These are phyloP conservation scores for Malus hybrid DNA, from an alignment of 331 rosid species.

Conservation along the genomic window DNA sequence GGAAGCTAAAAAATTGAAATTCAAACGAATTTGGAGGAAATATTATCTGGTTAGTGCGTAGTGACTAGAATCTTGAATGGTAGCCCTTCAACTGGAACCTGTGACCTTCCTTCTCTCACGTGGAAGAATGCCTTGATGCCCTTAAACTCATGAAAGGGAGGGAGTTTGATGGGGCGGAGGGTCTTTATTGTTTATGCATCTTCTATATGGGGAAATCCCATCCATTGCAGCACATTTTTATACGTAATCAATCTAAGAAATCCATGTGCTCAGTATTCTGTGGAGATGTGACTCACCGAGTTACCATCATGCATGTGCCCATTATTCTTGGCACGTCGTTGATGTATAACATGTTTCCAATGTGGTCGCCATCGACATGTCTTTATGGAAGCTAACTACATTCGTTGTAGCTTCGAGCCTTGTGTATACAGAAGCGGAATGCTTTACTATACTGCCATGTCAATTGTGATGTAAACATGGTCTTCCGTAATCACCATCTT, in stretches of 20 bases:
- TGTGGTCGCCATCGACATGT: not conserved
- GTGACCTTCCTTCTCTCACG: not conserved
- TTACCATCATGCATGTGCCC: not conserved
- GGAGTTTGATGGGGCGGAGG: not conserved
- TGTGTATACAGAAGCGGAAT: not conserved
- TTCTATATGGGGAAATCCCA: not conserved
- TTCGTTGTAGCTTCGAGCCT: not conserved
- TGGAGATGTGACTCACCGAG: not conserved
- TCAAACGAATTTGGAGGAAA: not conserved
- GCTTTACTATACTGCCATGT: not conserved
- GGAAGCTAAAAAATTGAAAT: not conserved
- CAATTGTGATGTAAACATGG: not conserved
- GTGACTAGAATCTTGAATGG: not conserved
- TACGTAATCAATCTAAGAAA: not conserved
- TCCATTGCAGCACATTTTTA: not conserved
- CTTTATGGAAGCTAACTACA: not conserved
- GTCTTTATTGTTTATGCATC: not conserved
- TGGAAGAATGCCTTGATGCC: constrained; percentile 60
- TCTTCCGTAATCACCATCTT: not conserved
- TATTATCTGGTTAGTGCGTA: not conserved
- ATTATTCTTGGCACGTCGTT: not conserved
- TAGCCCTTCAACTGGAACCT: not conserved
- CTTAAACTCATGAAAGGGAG: constrained; percentile 13
- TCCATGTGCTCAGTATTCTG: not conserved
- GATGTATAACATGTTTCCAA: not conserved